Evolutionary conservation across 1,139 yeast genomes (phyloP), one percentile per base, ranked within the genome.

Genomic region (Sugiyamaella castrensis): DNA sequence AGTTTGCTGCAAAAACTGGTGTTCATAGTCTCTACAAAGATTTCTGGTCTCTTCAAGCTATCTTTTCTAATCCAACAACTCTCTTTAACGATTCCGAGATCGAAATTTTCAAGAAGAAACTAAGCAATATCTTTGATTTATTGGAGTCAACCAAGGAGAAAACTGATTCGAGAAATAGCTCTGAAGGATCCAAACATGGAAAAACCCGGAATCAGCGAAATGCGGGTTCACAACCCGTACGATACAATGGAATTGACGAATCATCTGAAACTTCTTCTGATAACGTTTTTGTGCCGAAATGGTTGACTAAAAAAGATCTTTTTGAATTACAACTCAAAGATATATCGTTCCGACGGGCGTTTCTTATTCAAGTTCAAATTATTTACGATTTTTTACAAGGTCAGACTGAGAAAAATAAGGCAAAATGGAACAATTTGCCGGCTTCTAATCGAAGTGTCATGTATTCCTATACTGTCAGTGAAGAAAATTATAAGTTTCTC

Each of bases 261-360:
- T 35, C 40, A 26, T 29, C 28, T 32, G 37, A 37, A 5, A 24
- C 42, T 6, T n/a, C 12, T 6, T 52, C 51, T 11, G 52, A 40
- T 1, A 50, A 50, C 9, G 51, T 59, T 8, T 62, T 63, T 51
- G 63, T 62, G 9, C 71, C 71, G 24, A 68, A 67, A 51, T 68
- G 71, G 70, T 58, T 68, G 15, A 69, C 72, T 2, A 56, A 63
- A 34, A 57, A 58, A 1, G 65, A 65, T 32, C 53, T 69, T 31
- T 68, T 69, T 51, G 65, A 64, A 15, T 55, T 68, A n/a, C 69
- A 69, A 49, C 58, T 70, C 4, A 57, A 62, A 24, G 73, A 70
- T 46, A 46, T 55, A n/a, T 35, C 61, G 4, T 69, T 70, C 47
- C 53, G 72, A 28, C 56, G 63, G n/a, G 61, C 71, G 0, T 50